Percentiles rank a stretch among this genome's conserved stretches.
Evolutionary conservation across 2,329 filamentous ascomycete genomes (phyloP).

Genomic region (Penicillium psychrosexuale): DNA sequence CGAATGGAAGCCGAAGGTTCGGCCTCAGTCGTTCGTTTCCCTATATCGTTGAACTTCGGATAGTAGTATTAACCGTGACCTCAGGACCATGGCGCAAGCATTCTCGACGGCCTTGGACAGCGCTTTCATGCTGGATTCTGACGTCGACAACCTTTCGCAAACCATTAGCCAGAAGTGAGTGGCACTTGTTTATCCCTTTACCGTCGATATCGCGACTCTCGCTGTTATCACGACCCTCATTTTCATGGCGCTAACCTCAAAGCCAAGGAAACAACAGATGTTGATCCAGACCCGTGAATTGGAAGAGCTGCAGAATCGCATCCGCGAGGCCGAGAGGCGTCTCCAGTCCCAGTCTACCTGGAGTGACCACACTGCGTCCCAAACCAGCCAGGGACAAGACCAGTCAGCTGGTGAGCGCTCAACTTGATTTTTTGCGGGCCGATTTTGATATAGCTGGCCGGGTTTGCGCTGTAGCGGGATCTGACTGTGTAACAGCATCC

Average conservation of each 20-base stretch:
- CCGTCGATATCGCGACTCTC: neutral
- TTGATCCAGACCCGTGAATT: constrained; percentile 73
- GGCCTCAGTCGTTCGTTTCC: constrained; percentile 75
- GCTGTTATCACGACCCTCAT: neutral
- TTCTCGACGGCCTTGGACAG: constrained; percentile 85
- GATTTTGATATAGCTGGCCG: constrained; percentile 7
- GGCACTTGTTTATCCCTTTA: constrained; percentile 11
- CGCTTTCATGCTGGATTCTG: constrained; percentile 83
- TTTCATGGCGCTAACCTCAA: neutral
- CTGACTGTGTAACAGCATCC: constrained; percentile 18
- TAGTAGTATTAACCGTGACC: constrained; percentile 23
- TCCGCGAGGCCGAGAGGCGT: constrained; percentile 80
- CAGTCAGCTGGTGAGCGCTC: constrained; percentile 26
- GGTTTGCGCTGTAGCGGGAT: constrained; percentile 4
- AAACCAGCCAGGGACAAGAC: constrained; percentile 9
- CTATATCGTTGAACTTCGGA: constrained; percentile 8
- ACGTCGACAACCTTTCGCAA: constrained; percentile 68
- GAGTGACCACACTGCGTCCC: constrained; percentile 10
- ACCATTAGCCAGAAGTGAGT: constrained; percentile 78
- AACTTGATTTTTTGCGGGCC: constrained; percentile 13
- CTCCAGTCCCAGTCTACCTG: constrained; percentile 50
- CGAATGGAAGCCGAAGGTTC: constrained; percentile 76
- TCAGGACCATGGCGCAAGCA: constrained; percentile 78
- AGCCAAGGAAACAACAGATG: constrained; percentile 71
- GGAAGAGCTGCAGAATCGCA: constrained; percentile 76